Evolutionary conservation across 257 asterid species (phyloP).

Genomic region (Solanum sitiens): DNA sequence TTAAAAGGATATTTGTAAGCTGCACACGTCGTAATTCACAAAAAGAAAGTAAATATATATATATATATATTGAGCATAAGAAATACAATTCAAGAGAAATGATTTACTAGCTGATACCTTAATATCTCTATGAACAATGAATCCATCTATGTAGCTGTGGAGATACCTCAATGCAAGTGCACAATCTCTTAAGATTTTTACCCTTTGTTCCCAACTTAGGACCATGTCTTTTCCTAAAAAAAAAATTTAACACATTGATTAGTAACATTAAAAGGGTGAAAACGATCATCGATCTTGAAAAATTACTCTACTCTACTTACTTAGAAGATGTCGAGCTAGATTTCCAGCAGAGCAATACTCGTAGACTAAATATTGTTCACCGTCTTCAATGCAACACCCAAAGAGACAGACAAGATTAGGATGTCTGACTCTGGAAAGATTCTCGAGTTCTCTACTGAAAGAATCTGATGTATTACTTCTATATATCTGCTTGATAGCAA

Average conservation of each 20-base stretch:
- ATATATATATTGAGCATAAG: not conserved
- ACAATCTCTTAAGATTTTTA: conserved; percentile 61
- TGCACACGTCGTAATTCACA: conserved; percentile 4
- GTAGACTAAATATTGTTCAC: conserved; percentile 61
- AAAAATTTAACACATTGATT: not conserved
- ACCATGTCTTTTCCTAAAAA: conserved; percentile 50
- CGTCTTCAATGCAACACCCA: conserved; percentile 68
- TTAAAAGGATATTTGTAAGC: conserved; percentile 78
- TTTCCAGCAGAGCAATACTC: conserved; percentile 75
- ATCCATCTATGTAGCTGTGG: conserved; percentile 50
- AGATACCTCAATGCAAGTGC: conserved; percentile 70
- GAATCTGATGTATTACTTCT: conserved; percentile 57
- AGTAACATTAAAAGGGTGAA: not conserved
- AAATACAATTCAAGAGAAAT: not conserved
- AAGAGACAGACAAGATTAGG: conserved; percentile 67
- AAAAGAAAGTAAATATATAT: not conserved
- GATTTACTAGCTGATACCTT: conserved; percentile 39
- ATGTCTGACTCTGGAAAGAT: conserved; percentile 69
- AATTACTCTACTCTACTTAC: conserved; percentile 14
- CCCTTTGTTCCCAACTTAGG: conserved; percentile 59
- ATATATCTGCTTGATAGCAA: conserved; percentile 65
- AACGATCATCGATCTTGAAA: not conserved
- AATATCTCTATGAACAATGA: conserved; percentile 82
- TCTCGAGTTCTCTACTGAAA: conserved; percentile 52
- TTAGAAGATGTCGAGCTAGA: conserved; percentile 54